Base-by-base conservation (phyloP, 2,329 filamentous ascomycete species). In the Aspergillus caelatus region DNA sequence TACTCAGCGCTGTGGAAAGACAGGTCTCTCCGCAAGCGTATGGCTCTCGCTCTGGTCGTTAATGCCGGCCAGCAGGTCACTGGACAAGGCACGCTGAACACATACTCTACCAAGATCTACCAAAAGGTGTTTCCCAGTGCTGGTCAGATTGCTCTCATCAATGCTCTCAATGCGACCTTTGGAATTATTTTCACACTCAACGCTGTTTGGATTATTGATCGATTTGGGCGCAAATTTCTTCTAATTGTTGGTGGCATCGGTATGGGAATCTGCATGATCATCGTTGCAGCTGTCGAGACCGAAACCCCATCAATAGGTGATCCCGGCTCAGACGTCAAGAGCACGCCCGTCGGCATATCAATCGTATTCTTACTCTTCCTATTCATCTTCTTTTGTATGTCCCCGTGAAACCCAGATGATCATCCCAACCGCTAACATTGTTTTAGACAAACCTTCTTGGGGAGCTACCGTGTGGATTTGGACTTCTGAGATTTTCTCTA, bases 131-230 rank as follows among this genome's bases (percentile, higher is more conserved):
- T 89, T 81, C 82, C 79, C 28, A 82, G 77, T 60, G 79, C 77
- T 60, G 79, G 84, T 57, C 87, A 84, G 26, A 91, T 91, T 73
- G 88, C 88, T 66, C 81, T 92, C 36, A 92, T 92, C 81, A 92
- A 92, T 74, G 89, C 89, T 4, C 81, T 92, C 60, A 92, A 91
- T 74, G 89, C 89, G 46, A 92, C 89, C 7, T 89, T 88, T 68
- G 88, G 88, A 62, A 92, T 92, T 66, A 64, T 91, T 26, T 92
- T 92, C 77, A 92, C 89, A 0, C 81, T 91, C 52, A 91, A 91
- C 68, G 89, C 89, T 16, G 85, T 88, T 43, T 92, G 89, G 89
- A 90, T 88, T 5, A 88, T 90, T 39, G 89, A 92, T 74, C 84
- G 89, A 57, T 91, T 89, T 68, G 90, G 89, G 43, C 85, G 89